Percentiles rank a stretch among this genome's conserved stretches.
phyloP scores from a whole-genome alignment of 176 grass and related monocot genomes.

The Pharus latifolius region DNA sequence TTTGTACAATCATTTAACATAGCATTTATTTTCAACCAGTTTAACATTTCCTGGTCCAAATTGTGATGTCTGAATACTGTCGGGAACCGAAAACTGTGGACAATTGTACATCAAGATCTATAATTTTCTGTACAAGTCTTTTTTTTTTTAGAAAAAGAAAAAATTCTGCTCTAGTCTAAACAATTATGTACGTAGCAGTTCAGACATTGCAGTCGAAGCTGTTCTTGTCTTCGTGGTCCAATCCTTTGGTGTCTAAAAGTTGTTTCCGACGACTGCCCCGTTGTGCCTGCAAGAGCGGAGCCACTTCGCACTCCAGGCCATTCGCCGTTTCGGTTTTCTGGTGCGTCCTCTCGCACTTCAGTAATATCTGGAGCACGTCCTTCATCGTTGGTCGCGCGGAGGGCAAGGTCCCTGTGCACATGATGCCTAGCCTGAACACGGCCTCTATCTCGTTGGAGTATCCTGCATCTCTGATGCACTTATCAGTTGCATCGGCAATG shows the following conservation, averaged over 20 bases:
- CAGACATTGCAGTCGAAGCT: constrained; percentile 40
- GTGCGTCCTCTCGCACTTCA: constrained; percentile 39
- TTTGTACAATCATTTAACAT: no score
- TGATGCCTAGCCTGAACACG: constrained; percentile 60
- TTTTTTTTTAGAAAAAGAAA: no score
- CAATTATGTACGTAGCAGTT: no score
- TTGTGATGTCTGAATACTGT: no score
- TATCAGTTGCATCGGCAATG: constrained; percentile 29
- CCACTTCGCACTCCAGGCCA: constrained; percentile 24
- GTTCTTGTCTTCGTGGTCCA: neutral
- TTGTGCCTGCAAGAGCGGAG: constrained; percentile 29
- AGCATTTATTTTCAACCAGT: no score
- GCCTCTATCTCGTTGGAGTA: constrained; percentile 36
- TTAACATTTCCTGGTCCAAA: no score
- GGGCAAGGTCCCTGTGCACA: constrained; percentile 41
- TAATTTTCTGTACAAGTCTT: no score
- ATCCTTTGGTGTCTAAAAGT: neutral
- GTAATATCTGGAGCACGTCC: constrained; percentile 48
- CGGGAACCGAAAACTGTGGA: no score
- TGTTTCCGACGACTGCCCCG: constrained; percentile 29
- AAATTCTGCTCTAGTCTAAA: no score
- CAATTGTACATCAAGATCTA: no score
- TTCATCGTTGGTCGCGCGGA: constrained; percentile 65
- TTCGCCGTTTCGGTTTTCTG: constrained; percentile 7
- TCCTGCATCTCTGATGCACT: constrained; percentile 22